A percentile compares a stretch with the other conserved stretches of the same genome.
Conservation (phyloP, 1,284 basidiomycete genomes). For the Agaricales sp. region DNA sequence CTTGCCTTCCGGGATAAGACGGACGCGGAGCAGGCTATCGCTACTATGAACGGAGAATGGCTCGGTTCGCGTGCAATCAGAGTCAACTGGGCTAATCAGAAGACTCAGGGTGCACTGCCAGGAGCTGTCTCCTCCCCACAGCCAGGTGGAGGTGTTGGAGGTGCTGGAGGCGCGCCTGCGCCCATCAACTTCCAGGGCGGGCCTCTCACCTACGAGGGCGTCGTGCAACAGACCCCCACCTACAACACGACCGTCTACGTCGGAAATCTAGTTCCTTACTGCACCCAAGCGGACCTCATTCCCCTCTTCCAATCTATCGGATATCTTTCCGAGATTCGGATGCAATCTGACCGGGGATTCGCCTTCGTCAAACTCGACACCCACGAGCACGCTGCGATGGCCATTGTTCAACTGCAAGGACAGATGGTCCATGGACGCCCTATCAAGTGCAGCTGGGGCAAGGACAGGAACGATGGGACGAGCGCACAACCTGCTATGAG, state of each 20-base stretch:
- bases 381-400: constrained; percentile 95
- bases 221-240: constrained; percentile 82
- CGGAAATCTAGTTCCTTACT: constrained; percentile 94
- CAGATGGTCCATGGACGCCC: constrained; percentile 92
- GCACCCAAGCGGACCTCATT: constrained; percentile 91
- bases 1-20: constrained; percentile 92
- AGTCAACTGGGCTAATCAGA: constrained; percentile 99
- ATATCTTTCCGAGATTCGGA: constrained; percentile 94
- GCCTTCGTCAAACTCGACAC: constrained; percentile 98
- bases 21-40: constrained; percentile 96
- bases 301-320: constrained; percentile 96
- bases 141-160: constrained; percentile 12
- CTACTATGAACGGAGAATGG: constrained; percentile 99
- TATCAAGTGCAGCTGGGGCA: constrained; percentile 98
- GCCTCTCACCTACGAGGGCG: constrained; percentile 78
- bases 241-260: constrained; percentile 97
- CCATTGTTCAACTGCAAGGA: constrained; percentile 91
- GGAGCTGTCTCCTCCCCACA: constrained; percentile 19
- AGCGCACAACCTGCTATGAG: constrained; percentile 39
- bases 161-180: constrained; percentile 53
- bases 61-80: constrained; percentile 94
- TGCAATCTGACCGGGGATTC: constrained; percentile 97
- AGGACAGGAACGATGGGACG: constrained; percentile 72
- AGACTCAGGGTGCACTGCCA: constrained; percentile 63
- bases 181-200: constrained; percentile 82